These are phyloP conservation scores for Drechmeria coniospora DNA, from an alignment of 2,329 filamentous ascomycete genomes.

Conservation along the genomic window DNA sequence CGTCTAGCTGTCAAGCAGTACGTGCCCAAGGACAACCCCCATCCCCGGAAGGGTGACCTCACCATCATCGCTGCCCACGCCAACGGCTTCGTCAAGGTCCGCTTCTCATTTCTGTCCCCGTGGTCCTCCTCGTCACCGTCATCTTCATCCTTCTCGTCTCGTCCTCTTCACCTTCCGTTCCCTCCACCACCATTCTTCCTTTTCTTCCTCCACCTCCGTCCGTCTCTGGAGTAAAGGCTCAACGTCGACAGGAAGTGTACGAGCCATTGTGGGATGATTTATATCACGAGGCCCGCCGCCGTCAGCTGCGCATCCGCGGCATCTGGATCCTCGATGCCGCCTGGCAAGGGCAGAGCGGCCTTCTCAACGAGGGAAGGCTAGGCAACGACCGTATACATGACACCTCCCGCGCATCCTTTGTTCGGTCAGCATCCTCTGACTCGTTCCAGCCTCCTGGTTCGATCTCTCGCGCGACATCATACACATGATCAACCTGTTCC, in stretches of 20 bases:
- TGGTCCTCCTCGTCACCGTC: neutral
- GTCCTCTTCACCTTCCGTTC: neutral
- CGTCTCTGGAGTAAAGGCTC: neutral
- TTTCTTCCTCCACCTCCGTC: neutral
- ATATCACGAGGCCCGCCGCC: slow-evolving; percentile 36
- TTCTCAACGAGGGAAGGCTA: slow-evolving; percentile 58
- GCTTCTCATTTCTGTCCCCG: neutral
- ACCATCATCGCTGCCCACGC: slow-evolving; percentile 80
- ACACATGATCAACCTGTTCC: slow-evolving; percentile 73
- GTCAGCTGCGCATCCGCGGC: slow-evolving; percentile 55
- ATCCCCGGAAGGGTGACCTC: slow-evolving; percentile 57
- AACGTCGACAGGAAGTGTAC: slow-evolving; percentile 58
- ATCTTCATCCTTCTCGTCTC: neutral
- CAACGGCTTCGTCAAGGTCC: slow-evolving; percentile 81
- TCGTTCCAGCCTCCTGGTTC: slow-evolving; percentile 55
- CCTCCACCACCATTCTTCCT: neutral
- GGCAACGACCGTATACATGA: slow-evolving; percentile 63
- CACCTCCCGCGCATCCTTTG: no score
- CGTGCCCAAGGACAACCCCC: slow-evolving; percentile 53
- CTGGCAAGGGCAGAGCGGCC: slow-evolving; percentile 65
- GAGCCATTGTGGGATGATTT: slow-evolving; percentile 86
- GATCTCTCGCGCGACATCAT: slow-evolving; percentile 77
- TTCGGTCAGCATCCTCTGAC: neutral
- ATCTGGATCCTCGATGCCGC: slow-evolving; percentile 90
- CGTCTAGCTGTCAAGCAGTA: slow-evolving; percentile 77